These are phyloP conservation scores for Colletotrichum navitas DNA, from an alignment of 2,329 filamentous ascomycete species.

Conservation along the genomic window DNA sequence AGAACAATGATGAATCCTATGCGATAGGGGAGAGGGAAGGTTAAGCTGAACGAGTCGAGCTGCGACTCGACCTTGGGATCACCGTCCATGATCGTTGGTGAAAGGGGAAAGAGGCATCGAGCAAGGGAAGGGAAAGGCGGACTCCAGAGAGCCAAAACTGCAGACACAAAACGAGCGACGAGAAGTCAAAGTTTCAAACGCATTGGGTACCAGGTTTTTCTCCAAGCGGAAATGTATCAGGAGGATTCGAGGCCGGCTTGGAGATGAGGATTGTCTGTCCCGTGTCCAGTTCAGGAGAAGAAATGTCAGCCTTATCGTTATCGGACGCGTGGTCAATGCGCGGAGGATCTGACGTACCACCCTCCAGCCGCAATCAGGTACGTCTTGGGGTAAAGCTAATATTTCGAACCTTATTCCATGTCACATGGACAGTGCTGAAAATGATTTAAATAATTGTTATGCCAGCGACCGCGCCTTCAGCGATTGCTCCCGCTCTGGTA, in stretches of 20 bases:
- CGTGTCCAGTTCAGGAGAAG: slow-evolving; percentile 29
- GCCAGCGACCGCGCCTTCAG: not conserved
- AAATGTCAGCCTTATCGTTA: slow-evolving; percentile 39
- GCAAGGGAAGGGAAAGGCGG: slow-evolving; percentile 29
- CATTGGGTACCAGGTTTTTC: not conserved
- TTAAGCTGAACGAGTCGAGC: slow-evolving; percentile 88
- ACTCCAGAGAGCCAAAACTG: slow-evolving; percentile 18
- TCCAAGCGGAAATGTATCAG: slow-evolving; percentile 6
- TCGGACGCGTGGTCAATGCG: slow-evolving; percentile 27
- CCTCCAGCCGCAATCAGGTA: not conserved
- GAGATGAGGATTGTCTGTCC: slow-evolving; percentile 20
- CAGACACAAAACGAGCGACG: slow-evolving; percentile 31
- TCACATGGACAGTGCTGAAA: not conserved
- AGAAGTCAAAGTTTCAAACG: slow-evolving; percentile 27
- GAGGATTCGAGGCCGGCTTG: slow-evolving; percentile 7
- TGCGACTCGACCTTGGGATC: slow-evolving; percentile 76
- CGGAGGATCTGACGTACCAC: not conserved
- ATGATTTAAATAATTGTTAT: not conserved
- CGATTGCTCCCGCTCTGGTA: not conserved
- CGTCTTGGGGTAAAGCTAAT: not conserved
- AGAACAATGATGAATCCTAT: slow-evolving; percentile 87
- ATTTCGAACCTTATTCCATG: not conserved
- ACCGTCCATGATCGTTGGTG: slow-evolving; percentile 71
- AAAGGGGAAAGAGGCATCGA: slow-evolving; percentile 37
- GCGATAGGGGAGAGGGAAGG: slow-evolving; percentile 90